Percentiles rank a stretch among this genome's conserved stretches.
phyloP scores from a whole-genome alignment of 2,329 filamentous ascomycete genomes.

The Pyrenophora tritici-repentis region DNA sequence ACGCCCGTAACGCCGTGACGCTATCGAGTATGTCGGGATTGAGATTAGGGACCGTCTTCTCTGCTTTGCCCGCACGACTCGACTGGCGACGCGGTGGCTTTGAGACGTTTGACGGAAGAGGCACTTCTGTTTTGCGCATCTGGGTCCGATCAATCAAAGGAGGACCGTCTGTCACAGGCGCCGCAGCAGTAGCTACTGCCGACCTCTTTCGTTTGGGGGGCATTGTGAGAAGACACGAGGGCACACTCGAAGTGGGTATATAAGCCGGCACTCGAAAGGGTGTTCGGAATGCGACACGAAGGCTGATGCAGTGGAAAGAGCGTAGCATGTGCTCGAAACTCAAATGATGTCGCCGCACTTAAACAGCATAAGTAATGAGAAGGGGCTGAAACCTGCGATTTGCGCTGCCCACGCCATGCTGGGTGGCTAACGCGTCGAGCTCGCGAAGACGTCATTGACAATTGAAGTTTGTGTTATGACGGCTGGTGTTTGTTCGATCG shows the following conservation, averaged over 20 bases:
- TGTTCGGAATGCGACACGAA: constrained; percentile 23
- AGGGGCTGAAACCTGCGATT: constrained; percentile 6
- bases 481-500: constrained; percentile 15
- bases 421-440: constrained; percentile 27
- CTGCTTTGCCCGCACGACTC: constrained; percentile 27
- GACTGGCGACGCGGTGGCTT: constrained; percentile 35
- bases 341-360: constrained; percentile 8
- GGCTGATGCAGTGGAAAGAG: constrained; percentile 24
- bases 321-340: constrained; percentile 34
- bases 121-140: constrained; percentile 30
- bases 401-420: constrained; percentile 18
- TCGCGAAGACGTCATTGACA: constrained; percentile 28
- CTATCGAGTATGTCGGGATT: constrained; percentile 52
- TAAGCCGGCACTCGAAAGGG: constrained; percentile 19
- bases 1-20: constrained; percentile 49
- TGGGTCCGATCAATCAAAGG: constrained; percentile 17
- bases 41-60: constrained; percentile 38
- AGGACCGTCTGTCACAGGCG: constrained; percentile 13
- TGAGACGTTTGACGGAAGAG: constrained; percentile 27
- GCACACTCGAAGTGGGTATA: constrained; percentile 10
- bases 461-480: constrained; percentile 17
- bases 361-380: constrained; percentile 3
- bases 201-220: constrained; percentile 41
- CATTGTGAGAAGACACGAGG: constrained; percentile 24
- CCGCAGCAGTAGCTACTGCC: constrained; percentile 27